These are phyloP conservation scores for Pythium utonaiense DNA, from an alignment of 352 stramenopile species.

Conservation along the genomic window DNA sequence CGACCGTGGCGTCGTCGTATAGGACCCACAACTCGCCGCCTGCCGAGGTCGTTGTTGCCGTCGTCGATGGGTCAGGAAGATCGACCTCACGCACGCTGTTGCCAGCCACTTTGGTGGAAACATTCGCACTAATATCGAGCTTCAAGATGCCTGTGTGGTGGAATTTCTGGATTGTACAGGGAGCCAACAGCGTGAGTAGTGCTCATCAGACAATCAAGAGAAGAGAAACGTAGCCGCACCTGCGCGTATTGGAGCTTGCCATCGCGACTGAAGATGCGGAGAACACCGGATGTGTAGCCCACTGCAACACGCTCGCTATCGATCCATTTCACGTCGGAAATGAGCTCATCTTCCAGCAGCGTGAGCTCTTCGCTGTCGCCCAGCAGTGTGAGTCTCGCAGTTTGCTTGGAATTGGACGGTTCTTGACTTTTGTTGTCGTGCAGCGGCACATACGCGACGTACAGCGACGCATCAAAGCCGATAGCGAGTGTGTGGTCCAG, in stretches of 20 bases:
- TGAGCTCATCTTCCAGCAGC: constrained; percentile 39
- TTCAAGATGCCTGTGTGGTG: constrained; percentile 21
- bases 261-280: constrained; percentile 55
- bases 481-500: constrained; percentile 43
- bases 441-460: constrained; percentile 15
- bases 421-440: constrained; percentile 10
- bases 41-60: neutral
- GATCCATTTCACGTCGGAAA: constrained; percentile 72
- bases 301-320: constrained; percentile 44
- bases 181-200: neutral
- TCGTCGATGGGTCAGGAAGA: neutral
- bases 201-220: neutral
- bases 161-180: constrained; percentile 18
- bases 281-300: constrained; percentile 53
- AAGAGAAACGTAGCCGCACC: constrained; percentile 13
- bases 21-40: constrained; percentile 71
- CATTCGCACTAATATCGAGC: constrained; percentile 19
- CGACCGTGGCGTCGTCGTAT: constrained; percentile 73
- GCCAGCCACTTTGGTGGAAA: constrained; percentile 13
- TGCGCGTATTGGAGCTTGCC: constrained; percentile 59
- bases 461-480: constrained; percentile 38
- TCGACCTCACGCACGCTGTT: constrained; percentile 9
- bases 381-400: constrained; percentile 28
- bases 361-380: constrained; percentile 26
- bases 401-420: constrained; percentile 1